Conservation (phyloP, 352 stramenopile genomes). For the Poterioochromonas sp. region DNA sequence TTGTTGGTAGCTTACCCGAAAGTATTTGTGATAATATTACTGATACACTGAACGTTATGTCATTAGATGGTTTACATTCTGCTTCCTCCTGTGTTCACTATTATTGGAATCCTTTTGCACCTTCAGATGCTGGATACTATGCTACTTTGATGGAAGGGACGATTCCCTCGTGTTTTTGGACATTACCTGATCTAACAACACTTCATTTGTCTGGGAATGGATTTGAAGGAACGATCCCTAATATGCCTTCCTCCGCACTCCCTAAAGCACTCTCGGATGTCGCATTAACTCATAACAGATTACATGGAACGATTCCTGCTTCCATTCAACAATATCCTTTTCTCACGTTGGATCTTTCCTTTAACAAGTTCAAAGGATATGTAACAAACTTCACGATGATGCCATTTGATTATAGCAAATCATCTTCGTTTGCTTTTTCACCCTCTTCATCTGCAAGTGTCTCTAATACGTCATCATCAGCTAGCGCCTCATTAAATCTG, state of each 20-base stretch:
- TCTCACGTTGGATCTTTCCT: background rate
- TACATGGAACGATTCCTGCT: background rate
- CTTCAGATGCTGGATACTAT: background rate
- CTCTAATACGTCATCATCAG: too few species aligned
- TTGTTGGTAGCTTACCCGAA: conserved; percentile 5
- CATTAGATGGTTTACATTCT: conserved; percentile 13
- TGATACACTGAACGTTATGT: background rate
- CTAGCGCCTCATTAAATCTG: background rate
- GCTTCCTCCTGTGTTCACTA: background rate
- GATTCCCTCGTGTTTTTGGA: conserved; percentile 10
- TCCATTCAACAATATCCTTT: background rate
- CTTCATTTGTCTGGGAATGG: conserved; percentile 17
- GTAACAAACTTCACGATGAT: background rate
- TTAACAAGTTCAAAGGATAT: conserved; percentile 13
- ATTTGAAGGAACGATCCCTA: background rate
- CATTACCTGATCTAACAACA: background rate
- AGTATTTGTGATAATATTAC: background rate
- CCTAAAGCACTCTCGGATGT: background rate
- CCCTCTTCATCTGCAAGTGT: too few species aligned
- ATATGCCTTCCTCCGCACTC: background rate
- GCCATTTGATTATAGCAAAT: background rate
- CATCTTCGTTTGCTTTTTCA: too few species aligned
- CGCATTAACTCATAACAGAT: background rate
- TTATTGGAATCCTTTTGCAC: background rate
- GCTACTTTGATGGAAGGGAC: background rate